Evolutionary conservation across 495 filamentous ascomycete genomes (phyloP).

Genomic region (Monascus purpureus): DNA sequence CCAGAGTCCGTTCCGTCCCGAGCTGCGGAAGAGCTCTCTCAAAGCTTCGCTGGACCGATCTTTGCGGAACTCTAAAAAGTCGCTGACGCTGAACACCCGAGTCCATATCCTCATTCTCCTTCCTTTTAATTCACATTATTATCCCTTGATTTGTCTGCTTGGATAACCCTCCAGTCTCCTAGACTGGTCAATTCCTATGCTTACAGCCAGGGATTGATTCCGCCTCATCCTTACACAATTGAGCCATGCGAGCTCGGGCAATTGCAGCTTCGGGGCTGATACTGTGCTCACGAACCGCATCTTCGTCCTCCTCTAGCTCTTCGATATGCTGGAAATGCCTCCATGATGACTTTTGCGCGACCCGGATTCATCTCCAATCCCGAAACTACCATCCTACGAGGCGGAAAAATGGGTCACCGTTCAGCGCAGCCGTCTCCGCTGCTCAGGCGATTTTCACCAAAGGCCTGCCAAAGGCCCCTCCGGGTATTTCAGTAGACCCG

Average conservation of each 20-base stretch:
- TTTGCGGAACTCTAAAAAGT: background rate
- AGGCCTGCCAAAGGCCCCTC: conserved; percentile 43
- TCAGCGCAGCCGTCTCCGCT: conserved; percentile 59
- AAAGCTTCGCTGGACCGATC: background rate
- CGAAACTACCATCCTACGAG: conserved; percentile 30
- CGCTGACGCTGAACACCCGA: background rate
- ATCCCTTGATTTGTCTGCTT: no score
- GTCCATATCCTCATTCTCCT: no score
- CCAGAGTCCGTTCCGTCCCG: background rate
- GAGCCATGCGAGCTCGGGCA: conserved; percentile 32
- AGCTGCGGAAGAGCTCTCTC: no score
- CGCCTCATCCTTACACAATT: conserved; percentile 4
- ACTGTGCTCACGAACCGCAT: conserved; percentile 20
- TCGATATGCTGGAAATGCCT: conserved; percentile 33
- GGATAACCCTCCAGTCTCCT: no score
- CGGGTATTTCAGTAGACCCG: conserved; percentile 55
- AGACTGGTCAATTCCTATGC: conserved; percentile 1
- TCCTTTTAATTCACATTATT: no score
- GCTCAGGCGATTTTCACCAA: conserved; percentile 65
- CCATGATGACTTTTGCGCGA: conserved; percentile 22
- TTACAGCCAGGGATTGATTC: no score
- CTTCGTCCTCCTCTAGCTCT: no score
- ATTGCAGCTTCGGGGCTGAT: conserved; percentile 26
- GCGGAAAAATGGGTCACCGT: conserved; percentile 36
- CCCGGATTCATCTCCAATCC: conserved; percentile 15